phyloP scores from a whole-genome alignment of 345 rosid species.

The Corchorus capsularis region DNA sequence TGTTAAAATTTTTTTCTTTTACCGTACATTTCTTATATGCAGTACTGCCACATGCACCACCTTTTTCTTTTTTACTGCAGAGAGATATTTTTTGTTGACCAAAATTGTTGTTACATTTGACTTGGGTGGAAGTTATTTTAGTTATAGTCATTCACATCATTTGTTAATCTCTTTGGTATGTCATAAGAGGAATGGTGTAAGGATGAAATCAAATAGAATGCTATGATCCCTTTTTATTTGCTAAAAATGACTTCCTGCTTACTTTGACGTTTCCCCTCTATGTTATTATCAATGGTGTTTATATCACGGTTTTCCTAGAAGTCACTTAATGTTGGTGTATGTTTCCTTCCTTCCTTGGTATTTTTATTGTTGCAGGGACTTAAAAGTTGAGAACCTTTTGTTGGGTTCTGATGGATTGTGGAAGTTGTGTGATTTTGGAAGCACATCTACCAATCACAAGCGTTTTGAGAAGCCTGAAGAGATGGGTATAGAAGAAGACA shows the following conservation, averaged over 20 bases:
- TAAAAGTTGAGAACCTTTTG: slow-evolving; percentile 95
- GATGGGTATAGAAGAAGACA: slow-evolving; percentile 99
- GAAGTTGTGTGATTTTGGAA: slow-evolving; percentile 97
- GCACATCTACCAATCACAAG: slow-evolving; percentile 88
- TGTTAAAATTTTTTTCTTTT: background rate
- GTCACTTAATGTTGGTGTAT: background rate
- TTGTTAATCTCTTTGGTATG: too few species aligned
- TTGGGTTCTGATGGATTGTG: slow-evolving; percentile 76
- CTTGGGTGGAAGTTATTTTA: too few species aligned
- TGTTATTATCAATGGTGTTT: background rate
- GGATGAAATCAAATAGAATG: background rate
- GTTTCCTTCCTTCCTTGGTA: background rate
- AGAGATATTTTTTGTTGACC: too few species aligned
- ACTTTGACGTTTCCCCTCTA: background rate
- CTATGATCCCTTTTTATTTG: background rate
- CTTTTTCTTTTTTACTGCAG: background rate
- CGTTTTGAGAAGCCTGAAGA: slow-evolving; percentile 94
- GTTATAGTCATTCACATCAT: too few species aligned
- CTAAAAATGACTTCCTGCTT: background rate
- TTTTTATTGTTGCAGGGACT: slow-evolving; percentile 57
- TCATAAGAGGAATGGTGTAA: background rate
- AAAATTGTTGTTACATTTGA: too few species aligned
- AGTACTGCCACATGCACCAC: background rate
- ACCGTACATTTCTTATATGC: background rate
- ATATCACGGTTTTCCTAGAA: background rate